Percentiles rank a stretch among this genome's conserved stretches.
These are phyloP conservation scores for Citrullus mucosospermus DNA, from an alignment of 306 rosid genomes.

Conservation along the genomic window DNA sequence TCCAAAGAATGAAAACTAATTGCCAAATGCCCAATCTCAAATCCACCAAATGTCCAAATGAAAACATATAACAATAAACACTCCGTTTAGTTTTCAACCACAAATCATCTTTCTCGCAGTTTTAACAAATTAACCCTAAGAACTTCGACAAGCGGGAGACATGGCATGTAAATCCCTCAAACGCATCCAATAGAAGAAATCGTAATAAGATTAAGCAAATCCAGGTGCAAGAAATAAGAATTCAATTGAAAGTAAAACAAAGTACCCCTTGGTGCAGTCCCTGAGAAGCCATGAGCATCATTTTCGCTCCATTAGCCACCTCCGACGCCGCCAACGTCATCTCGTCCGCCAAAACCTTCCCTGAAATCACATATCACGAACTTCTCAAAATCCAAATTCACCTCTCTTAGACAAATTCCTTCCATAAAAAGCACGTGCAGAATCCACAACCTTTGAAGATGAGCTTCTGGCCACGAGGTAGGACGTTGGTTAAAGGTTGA, in stretches of 20 bases:
- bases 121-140: neutral
- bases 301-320: conserved; percentile 50
- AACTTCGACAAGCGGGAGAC: neutral
- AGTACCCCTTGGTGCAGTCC: conserved; percentile 95
- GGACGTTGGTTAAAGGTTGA: conserved; percentile 66
- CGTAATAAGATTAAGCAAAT: neutral
- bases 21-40: neutral
- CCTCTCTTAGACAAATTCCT: neutral
- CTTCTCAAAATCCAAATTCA: neutral
- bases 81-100: neutral
- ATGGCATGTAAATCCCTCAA: neutral
- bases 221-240: neutral
- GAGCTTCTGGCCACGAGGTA: conserved; percentile 91
- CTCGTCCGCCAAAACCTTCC: conserved; percentile 69
- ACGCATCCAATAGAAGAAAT: neutral
- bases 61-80: neutral
- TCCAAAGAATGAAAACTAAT: neutral
- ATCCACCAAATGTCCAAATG: neutral
- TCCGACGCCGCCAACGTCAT: conserved; percentile 49
- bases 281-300: conserved; percentile 92
- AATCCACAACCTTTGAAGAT: conserved; percentile 54
- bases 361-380: conserved; percentile 25
- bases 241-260: neutral
- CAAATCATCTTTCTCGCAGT: neutral
- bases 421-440: neutral